Evolutionary conservation across 2,329 filamentous ascomycete genomes (phyloP).

Genomic region (Malbranchea cinnamomea): DNA sequence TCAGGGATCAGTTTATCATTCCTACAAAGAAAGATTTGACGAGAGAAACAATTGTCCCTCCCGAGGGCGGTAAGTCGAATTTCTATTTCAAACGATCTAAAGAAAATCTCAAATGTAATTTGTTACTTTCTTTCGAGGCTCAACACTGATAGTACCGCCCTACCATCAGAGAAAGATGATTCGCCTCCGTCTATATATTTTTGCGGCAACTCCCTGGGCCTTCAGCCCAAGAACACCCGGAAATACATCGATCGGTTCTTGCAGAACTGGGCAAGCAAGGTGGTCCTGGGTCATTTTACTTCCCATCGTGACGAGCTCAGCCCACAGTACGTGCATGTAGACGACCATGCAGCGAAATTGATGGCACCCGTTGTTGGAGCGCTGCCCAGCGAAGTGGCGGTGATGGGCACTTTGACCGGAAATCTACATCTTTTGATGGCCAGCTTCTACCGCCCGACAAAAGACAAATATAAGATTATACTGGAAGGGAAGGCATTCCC

Average conservation of each 20-base stretch:
- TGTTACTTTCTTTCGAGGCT: too few species aligned
- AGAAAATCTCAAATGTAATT: too few species aligned
- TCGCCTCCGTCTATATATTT: slow-evolving; percentile 56
- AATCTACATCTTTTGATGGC: slow-evolving; percentile 74
- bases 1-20: slow-evolving; percentile 60
- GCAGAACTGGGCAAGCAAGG: slow-evolving; percentile 70
- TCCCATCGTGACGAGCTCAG: slow-evolving; percentile 52
- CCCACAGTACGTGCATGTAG: slow-evolving; percentile 61
- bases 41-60: slow-evolving; percentile 39
- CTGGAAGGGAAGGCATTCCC: slow-evolving; percentile 86
- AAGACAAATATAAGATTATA: slow-evolving; percentile 58
- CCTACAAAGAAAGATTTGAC: slow-evolving; percentile 59
- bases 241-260: slow-evolving; percentile 57
- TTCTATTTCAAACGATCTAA: not conserved
- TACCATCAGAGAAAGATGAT: slow-evolving; percentile 16
- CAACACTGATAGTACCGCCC: slow-evolving; percentile 1
- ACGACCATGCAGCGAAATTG: slow-evolving; percentile 55
- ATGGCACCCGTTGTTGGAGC: slow-evolving; percentile 65
- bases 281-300: slow-evolving; percentile 71
- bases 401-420: slow-evolving; percentile 75
- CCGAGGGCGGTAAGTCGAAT: slow-evolving; percentile 16
- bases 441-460: slow-evolving; percentile 62
- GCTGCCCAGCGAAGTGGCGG: slow-evolving; percentile 55
- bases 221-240: slow-evolving; percentile 58
- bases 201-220: slow-evolving; percentile 77